Percentiles rank a stretch among this genome's conserved stretches.
These are phyloP conservation scores for Populus simonii DNA, from an alignment of 345 rosid species.

Conservation along the genomic window DNA sequence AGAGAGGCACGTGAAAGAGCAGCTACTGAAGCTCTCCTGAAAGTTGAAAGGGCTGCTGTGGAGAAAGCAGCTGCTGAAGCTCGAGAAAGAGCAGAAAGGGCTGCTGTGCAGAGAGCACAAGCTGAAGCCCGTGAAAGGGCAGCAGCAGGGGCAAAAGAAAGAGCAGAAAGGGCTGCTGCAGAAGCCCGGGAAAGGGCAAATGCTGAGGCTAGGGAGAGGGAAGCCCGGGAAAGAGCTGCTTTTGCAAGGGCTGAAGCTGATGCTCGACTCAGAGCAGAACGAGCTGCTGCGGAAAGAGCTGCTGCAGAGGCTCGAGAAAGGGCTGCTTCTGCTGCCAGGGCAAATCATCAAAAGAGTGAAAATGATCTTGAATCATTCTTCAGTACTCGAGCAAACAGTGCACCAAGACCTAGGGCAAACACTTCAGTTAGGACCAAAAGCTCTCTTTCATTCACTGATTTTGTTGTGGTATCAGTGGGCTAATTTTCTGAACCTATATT, in stretches of 20 bases:
- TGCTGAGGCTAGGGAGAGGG: conserved; percentile 60
- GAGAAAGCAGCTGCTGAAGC: conserved; percentile 71
- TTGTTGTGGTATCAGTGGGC: not conserved
- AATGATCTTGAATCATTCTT: conserved; percentile 87
- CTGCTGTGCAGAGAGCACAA: conserved; percentile 89
- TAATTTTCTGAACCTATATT: conserved; percentile 17
- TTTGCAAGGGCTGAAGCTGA: conserved; percentile 43
- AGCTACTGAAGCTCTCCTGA: conserved; percentile 71
- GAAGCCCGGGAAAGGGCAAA: conserved; percentile 78
- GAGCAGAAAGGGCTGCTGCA: conserved; percentile 83
- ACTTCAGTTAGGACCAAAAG: conserved; percentile 48
- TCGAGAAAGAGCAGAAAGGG: conserved; percentile 85
- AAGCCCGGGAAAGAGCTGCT: conserved; percentile 37
- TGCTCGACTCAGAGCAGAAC: conserved; percentile 57
- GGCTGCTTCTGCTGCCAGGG: conserved; percentile 65
- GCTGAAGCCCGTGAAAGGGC: conserved; percentile 99
- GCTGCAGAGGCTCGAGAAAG: conserved; percentile 63
- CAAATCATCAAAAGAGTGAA: conserved; percentile 34
- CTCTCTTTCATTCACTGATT: conserved; percentile 12
- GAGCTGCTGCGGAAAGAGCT: conserved; percentile 83
- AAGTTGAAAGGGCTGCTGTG: conserved; percentile 87
- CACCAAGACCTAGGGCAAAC: conserved; percentile 76
- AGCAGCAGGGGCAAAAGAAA: conserved; percentile 77
- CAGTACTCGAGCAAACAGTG: conserved; percentile 78
- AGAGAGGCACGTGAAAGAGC: conserved; percentile 98